Base-by-base conservation (phyloP, 768 basidiomycete species). In the Suillus subaureus region DNA sequence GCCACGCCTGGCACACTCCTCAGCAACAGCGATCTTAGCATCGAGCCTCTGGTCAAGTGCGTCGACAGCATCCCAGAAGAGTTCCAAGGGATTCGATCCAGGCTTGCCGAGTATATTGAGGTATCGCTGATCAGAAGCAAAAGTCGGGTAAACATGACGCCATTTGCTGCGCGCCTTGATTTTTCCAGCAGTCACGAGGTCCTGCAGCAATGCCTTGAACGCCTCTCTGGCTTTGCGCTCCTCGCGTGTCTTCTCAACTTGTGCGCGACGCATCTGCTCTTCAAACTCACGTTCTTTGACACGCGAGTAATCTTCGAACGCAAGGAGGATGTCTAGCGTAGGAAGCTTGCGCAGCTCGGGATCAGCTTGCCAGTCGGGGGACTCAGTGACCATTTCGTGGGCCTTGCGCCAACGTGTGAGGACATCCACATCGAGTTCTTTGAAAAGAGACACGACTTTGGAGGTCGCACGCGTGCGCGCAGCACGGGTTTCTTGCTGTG, bases 61-160 rank as follows among this genome's bases (percentile, higher is more conserved):
- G 76, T 99, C 97, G 54, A 97, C 90, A 12, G 85, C 75, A 77
- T 99, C 97, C 94, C 96, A 97, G 79, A 97, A 99, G 5, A 99
- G 85, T 72, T 99, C 97, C 37, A 99, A 84, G 1, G 97, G 96
- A 69, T 93, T 96, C 2, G 95, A 97, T 16, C 97, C 97, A 9
- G 93, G 93, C 70, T 91, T 93, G 18, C 97, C 97, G 21, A 99
- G 87, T 77, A 99, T 88, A 66, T 85, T 83, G 51, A 90, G 82
- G 79, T 99, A 99, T n/a, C 94, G 87, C 52, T 85, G 82, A 72
- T 97, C 94, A 40, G 89, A 82, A 8, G 82, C 81, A 79, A 99
- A 89, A 28, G 82, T 78, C 0, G 93, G 89, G 70, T 95, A 95
- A 33, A 95, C 84, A 42, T 91, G 84, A 75, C 95, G 95, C 97